These are phyloP conservation scores for Dillenia suffruticosa DNA, from an alignment of 164 flowering plant genomes.

Conservation along the genomic window DNA sequence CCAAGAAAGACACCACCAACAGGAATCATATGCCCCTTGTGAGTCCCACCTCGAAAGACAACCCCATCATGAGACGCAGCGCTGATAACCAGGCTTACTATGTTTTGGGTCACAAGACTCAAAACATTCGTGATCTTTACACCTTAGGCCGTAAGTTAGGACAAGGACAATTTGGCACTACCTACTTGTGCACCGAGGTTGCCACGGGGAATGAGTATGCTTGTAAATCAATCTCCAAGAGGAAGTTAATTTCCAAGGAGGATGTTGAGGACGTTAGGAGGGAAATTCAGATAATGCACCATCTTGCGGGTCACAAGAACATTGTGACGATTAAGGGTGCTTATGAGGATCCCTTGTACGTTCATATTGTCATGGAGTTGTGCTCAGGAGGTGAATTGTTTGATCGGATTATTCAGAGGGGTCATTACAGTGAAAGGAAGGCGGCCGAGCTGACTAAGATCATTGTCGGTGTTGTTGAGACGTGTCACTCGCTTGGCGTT, in stretches of 20 bases:
- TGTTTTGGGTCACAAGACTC: conserved; percentile 83
- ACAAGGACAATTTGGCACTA: conserved; percentile 92
- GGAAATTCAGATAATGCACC: conserved; percentile 97
- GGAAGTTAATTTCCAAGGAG: conserved; percentile 81
- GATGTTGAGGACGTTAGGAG: conserved; percentile 88
- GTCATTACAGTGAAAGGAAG: conserved; percentile 82
- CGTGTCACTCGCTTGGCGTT: conserved; percentile 91
- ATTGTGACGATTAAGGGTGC: conserved; percentile 87
- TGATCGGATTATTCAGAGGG: conserved; percentile 83
- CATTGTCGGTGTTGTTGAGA: conserved; percentile 82
- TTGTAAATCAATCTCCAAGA: conserved; percentile 80
- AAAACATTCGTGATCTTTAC: conserved; percentile 80
- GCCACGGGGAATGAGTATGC: conserved; percentile 69
- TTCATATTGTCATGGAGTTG: conserved; percentile 87
- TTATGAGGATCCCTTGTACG: conserved; percentile 69
- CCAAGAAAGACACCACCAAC: conserved; percentile 19
- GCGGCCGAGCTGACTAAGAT: conserved; percentile 87
- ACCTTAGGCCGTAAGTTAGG: conserved; percentile 80
- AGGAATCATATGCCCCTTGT: neutral
- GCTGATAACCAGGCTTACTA: conserved; percentile 52
- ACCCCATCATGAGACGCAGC: conserved; percentile 52
- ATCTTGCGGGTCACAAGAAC: conserved; percentile 78
- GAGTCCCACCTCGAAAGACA: conserved; percentile 33
- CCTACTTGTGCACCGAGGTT: conserved; percentile 66
- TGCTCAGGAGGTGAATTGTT: conserved; percentile 85